A percentile compares a stretch with the other conserved stretches of the same genome.
These are phyloP conservation scores for Xylaria sp. DNA, from an alignment of 2,329 filamentous ascomycete species.

Conservation along the genomic window DNA sequence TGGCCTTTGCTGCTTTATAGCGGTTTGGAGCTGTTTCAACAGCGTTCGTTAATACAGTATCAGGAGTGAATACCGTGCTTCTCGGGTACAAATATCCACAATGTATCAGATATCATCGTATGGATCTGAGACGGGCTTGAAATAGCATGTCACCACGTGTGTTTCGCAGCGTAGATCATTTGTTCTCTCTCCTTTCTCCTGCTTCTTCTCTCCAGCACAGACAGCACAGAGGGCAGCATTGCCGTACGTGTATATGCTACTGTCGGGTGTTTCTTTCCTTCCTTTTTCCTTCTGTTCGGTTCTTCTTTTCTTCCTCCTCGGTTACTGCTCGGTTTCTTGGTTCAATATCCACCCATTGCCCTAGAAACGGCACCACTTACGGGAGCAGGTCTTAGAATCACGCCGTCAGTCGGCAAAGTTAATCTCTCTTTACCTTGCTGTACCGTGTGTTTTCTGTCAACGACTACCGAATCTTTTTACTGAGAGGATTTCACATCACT, in stretches of 20 bases:
- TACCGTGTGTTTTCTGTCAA: no score
- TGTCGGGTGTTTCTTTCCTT: neutral
- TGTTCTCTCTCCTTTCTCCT: conserved; percentile 16
- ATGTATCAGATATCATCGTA: neutral
- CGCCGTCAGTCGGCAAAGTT: neutral
- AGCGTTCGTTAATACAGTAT: conserved; percentile 6
- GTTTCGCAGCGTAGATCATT: conserved; percentile 31
- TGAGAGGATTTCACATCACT: conserved; percentile 5
- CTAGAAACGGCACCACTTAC: conserved; percentile 19
- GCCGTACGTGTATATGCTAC: neutral
- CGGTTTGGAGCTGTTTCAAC: conserved; percentile 11
- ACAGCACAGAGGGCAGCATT: no score
- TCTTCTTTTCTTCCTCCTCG: neutral
- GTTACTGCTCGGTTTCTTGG: neutral
- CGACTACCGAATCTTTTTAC: neutral
- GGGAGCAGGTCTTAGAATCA: neutral
- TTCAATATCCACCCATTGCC: conserved; percentile 9
- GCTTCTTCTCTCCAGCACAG: neutral
- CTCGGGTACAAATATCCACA: neutral
- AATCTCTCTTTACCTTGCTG: neutral
- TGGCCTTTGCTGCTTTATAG: neutral
- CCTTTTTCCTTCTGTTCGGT: neutral
- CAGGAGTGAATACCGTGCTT: neutral
- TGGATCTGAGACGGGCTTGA: conserved; percentile 28
- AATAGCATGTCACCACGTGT: conserved; percentile 30